Evolutionary conservation across 2,329 filamentous ascomycete species (phyloP).

Genomic region (Peltaster fructicola): DNA sequence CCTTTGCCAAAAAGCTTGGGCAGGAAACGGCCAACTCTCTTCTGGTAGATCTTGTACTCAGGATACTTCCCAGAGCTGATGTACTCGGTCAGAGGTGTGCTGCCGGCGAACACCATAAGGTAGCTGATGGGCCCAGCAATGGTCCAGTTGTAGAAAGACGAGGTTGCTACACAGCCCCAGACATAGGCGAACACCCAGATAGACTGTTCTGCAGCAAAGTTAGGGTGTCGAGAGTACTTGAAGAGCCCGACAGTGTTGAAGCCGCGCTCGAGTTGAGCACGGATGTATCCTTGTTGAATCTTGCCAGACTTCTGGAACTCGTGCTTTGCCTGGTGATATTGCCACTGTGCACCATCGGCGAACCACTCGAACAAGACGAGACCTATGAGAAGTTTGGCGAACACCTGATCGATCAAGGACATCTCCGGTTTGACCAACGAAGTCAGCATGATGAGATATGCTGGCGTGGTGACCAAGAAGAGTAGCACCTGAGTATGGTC

Average conservation of each 20-base stretch:
- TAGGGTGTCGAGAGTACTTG: slow-evolving; percentile 80
- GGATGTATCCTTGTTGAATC: slow-evolving; percentile 39
- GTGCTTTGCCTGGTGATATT: slow-evolving; percentile 66
- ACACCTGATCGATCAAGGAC: slow-evolving; percentile 37
- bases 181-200: slow-evolving; percentile 81
- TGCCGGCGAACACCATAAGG: slow-evolving; percentile 70
- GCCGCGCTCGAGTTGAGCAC: slow-evolving; percentile 70
- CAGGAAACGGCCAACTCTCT: slow-evolving; percentile 65
- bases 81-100: slow-evolving; percentile 70
- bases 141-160: slow-evolving; percentile 62
- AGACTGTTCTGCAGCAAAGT: slow-evolving; percentile 81
- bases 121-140: slow-evolving; percentile 51
- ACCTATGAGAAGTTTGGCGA: slow-evolving; percentile 37
- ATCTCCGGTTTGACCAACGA: slow-evolving; percentile 41
- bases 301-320: slow-evolving; percentile 57
- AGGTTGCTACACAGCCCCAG: slow-evolving; percentile 64
- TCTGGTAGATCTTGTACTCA: slow-evolving; percentile 73
- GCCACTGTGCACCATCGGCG: slow-evolving; percentile 87
- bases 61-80: slow-evolving; percentile 71
- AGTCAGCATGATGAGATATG: slow-evolving; percentile 62
- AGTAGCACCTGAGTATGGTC: slow-evolving; percentile 44
- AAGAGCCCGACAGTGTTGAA: slow-evolving; percentile 75
- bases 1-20: slow-evolving; percentile 32
- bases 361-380: slow-evolving; percentile 54
- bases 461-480: slow-evolving; percentile 59